Conservation (phyloP, 1,139 yeast species). For the Zygoascus hellenicus region DNA sequence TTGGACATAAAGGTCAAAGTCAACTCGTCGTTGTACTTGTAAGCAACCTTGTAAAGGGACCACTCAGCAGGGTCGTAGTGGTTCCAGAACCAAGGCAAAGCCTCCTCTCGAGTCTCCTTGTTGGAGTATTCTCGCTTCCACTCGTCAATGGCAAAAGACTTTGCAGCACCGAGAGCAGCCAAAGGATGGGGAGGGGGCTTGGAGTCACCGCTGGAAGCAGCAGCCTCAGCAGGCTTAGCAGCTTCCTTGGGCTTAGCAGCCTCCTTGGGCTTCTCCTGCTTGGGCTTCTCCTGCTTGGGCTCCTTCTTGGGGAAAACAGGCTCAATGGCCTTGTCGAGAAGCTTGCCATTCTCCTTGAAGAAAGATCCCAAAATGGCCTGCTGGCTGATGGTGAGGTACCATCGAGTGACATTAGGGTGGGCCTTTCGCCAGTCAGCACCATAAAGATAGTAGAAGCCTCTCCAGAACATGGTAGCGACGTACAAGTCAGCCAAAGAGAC, state of each 20-base stretch:
- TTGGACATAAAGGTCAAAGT: constrained; percentile 97
- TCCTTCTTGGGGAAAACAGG: constrained; percentile 69
- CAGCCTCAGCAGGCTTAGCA: constrained; percentile 33
- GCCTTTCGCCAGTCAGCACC: constrained; percentile 72
- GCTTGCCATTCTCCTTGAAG: constrained; percentile 34
- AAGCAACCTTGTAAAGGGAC: constrained; percentile 93
- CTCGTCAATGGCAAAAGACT: constrained; percentile 64
- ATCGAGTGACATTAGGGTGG: constrained; percentile 75
- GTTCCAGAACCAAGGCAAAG: constrained; percentile 98
- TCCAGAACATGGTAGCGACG: constrained; percentile 51
- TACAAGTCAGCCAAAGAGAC: constrained; percentile 78
- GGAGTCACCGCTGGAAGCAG: constrained; percentile 41
- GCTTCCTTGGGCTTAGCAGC: constrained; percentile 31
- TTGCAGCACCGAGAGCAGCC: constrained; percentile 68
- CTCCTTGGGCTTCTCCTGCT: constrained; percentile 28
- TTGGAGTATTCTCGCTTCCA: constrained; percentile 98
- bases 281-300: constrained; percentile 56
- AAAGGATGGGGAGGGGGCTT: constrained; percentile 87
- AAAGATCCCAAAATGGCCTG: constrained; percentile 48
- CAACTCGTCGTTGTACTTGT: constrained; percentile 97
- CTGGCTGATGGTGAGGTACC: constrained; percentile 70
- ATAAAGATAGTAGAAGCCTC: constrained; percentile 63
- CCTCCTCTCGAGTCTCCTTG: constrained; percentile 92
- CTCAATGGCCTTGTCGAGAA: constrained; percentile 56
- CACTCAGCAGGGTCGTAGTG: constrained; percentile 88